phyloP scores from a whole-genome alignment of 495 filamentous ascomycete species.

The Penicillium verhagenii region DNA sequence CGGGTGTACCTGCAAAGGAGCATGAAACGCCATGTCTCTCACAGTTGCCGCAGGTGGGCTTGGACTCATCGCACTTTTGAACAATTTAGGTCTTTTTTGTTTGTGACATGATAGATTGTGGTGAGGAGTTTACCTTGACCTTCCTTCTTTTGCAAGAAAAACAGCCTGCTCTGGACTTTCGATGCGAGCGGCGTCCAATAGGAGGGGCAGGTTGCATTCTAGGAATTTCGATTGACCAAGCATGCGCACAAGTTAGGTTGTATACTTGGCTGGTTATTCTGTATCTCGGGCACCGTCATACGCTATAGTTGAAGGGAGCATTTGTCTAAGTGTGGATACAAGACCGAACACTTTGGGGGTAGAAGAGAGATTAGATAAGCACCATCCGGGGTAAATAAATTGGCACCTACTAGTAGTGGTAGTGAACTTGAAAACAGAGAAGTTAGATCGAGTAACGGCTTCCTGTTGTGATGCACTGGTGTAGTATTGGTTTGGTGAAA shows the following conservation, averaged over 20 bases:
- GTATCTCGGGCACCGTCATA: too few species aligned
- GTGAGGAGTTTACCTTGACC: constrained; percentile 2
- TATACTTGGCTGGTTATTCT: background rate
- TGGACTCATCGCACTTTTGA: background rate
- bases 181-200: constrained; percentile 3
- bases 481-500: background rate
- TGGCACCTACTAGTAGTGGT: too few species aligned
- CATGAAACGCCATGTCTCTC: background rate
- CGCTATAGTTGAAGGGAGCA: too few species aligned
- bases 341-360: background rate
- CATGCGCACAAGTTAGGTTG: too few species aligned
- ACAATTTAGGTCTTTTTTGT: background rate
- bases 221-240: background rate
- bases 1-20: background rate
- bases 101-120: background rate
- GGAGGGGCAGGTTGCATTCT: background rate
- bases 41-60: background rate
- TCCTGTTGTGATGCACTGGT: too few species aligned
- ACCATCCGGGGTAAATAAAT: too few species aligned
- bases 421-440: too few species aligned
- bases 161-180: constrained; percentile 2
- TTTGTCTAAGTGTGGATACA: too few species aligned
- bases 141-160: constrained; percentile 3
- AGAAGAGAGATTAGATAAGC: background rate
- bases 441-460: too few species aligned